Conservation (phyloP, 2,329 filamentous ascomycete genomes). For the Neurospora crassa region DNA sequence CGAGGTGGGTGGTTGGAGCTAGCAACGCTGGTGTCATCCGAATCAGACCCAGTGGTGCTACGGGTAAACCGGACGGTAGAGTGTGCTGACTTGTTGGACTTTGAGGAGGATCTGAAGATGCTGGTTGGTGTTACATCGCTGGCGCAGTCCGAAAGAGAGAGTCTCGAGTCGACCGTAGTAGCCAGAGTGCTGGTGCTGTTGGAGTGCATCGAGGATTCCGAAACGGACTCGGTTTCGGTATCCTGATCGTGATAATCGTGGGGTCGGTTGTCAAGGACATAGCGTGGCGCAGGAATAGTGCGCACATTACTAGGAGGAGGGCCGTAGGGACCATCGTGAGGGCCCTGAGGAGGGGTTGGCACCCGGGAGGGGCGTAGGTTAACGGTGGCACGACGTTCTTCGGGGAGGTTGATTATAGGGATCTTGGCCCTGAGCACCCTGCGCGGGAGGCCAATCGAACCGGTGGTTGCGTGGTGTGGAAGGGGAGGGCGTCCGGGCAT, state of each 20-base stretch:
- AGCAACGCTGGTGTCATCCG: slow-evolving; percentile 5
- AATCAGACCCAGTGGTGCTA: slow-evolving; percentile 16
- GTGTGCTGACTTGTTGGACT: slow-evolving; percentile 12
- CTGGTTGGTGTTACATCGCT: slow-evolving; percentile 18
- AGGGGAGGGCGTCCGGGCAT: neutral
- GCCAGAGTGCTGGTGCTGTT: slow-evolving; percentile 25
- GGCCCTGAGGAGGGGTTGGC: slow-evolving; percentile 11
- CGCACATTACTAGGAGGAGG: slow-evolving; percentile 4
- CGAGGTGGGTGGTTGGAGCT: slow-evolving; percentile 6
- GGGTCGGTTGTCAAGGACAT: slow-evolving; percentile 10
- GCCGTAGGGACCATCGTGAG: neutral
- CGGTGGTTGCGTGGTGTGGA: slow-evolving; percentile 3
- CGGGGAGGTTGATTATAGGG: slow-evolving; percentile 10
- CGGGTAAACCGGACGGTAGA: slow-evolving; percentile 19
- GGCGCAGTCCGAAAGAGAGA: slow-evolving; percentile 13
- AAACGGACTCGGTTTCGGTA: slow-evolving; percentile 27
- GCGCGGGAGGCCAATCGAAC: slow-evolving; percentile 12
- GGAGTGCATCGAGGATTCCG: slow-evolving; percentile 27
- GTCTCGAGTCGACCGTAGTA: slow-evolving; percentile 26
- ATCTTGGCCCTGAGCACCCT: slow-evolving; percentile 21
- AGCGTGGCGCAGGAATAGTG: slow-evolving; percentile 13
- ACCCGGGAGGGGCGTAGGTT: slow-evolving; percentile 17
- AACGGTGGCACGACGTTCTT: slow-evolving; percentile 15
- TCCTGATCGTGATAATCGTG: slow-evolving; percentile 15
- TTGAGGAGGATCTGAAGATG: slow-evolving; percentile 1